Base-by-base conservation (phyloP, 192 early-diverging fungal genomes). In the Phycomyces blakesleeanus region DNA sequence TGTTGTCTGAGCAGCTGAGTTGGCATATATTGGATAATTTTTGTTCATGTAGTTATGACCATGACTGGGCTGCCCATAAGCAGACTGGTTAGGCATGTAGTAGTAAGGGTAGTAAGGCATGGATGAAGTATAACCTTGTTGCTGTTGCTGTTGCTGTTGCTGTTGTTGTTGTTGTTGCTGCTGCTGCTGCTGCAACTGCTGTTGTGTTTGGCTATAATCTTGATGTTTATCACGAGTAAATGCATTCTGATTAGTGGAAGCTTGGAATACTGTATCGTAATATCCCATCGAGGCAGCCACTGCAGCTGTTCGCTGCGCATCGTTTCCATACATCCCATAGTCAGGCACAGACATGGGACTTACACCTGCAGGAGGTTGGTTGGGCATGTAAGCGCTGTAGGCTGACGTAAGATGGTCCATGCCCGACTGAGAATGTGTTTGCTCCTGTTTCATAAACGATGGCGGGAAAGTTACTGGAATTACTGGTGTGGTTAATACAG, bases 321-420 rank as follows among this genome's bases (percentile, higher is more conserved):
- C 88, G 44, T 75, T 78, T 27, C 82, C 85, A 64, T 87, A 87
- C 11, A 87, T 65, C 8, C 79, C 82, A 58, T 85, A 80, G 24
- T 80, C 81, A 29, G 79, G 82, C 15, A 79, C 66, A 27, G 9
- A 77, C 67, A 84, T 81, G 8, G 80, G 83, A 22, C 64, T 76
- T 71, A 85, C 42, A 63, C 76, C 75, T 56, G 68, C 73, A 44
- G 78, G 75, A 37, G 67, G 58, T 63, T 76, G 77, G 39, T 67
- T 74, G 22, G 80, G 79, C 38, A 80, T 62, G 51, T 84, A 84
- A 8, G 76, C 76, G 25, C 74, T 77, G 63, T 84, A 82, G 16
- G 76, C 80, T n/a, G 76, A 76, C 39, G 57, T 64, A 57, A 81
- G 69, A 12, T 72, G 78, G 18, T 82, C 83, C 49, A 74, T 75